phyloP scores from a whole-genome alignment of 2,329 filamentous ascomycete species.

The Aaosphaeria pasadenensis region DNA sequence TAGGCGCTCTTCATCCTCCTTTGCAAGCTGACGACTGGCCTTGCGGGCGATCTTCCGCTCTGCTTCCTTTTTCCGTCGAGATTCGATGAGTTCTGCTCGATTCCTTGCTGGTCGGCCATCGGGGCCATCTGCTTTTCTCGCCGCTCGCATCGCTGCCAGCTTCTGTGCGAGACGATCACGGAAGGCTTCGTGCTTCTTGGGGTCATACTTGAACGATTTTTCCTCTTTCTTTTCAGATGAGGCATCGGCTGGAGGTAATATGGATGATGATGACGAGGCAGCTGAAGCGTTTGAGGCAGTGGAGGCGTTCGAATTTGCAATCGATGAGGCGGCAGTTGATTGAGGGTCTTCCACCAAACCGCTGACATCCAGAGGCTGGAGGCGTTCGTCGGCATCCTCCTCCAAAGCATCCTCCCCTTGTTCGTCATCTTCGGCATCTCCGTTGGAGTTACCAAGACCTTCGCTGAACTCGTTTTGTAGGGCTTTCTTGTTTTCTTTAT shows the following conservation, averaged over 20 bases:
- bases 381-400: slow-evolving; percentile 24
- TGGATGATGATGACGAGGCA: slow-evolving; percentile 48
- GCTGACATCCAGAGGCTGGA: slow-evolving; percentile 34
- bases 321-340: slow-evolving; percentile 31
- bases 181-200: slow-evolving; percentile 66
- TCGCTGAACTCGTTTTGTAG: slow-evolving; percentile 27
- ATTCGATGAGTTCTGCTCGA: slow-evolving; percentile 87
- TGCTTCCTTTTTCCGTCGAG: slow-evolving; percentile 81
- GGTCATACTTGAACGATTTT: slow-evolving; percentile 29
- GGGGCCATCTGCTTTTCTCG: slow-evolving; percentile 80
- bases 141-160: slow-evolving; percentile 80
- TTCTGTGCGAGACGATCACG: slow-evolving; percentile 76
- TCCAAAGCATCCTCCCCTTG: slow-evolving; percentile 18
- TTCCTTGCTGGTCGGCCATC: slow-evolving; percentile 81
- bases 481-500: slow-evolving; percentile 27
- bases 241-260: slow-evolving; percentile 32
- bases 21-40: slow-evolving; percentile 72
- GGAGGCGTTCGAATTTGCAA: slow-evolving; percentile 36
- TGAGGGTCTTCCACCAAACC: slow-evolving; percentile 35
- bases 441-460: slow-evolving; percentile 13
- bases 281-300: slow-evolving; percentile 41
- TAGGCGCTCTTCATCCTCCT: slow-evolving; percentile 70
- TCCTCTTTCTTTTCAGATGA: slow-evolving; percentile 27
- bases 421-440: slow-evolving; percentile 18
- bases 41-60: slow-evolving; percentile 87